These are phyloP conservation scores for Apiospora marii DNA, from an alignment of 2,329 filamentous ascomycete species.

Conservation along the genomic window DNA sequence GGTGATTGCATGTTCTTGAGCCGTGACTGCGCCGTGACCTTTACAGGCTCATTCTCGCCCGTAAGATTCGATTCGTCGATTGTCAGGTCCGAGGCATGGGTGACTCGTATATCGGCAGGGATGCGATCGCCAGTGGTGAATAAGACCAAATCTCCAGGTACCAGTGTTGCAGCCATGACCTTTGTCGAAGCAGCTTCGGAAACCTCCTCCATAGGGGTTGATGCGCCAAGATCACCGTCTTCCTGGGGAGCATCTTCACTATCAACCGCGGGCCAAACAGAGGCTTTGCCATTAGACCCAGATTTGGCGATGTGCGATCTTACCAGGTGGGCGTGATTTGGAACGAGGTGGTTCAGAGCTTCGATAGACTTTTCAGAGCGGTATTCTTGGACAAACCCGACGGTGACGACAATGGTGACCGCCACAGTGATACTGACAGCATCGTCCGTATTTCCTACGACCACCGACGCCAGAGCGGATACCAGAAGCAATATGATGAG, in stretches of 20 bases:
- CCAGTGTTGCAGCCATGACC: conserved; percentile 85
- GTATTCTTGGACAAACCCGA: conserved; percentile 97
- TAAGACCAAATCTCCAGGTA: conserved; percentile 90
- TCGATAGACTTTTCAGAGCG: conserved; percentile 97
- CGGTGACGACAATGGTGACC: conserved; percentile 94
- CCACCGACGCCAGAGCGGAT: conserved; percentile 85
- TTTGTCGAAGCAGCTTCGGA: conserved; percentile 80
- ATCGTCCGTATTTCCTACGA: conserved; percentile 94
- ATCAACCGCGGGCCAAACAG: conserved; percentile 54
- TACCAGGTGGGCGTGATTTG: conserved; percentile 95
- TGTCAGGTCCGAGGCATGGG: conserved; percentile 84
- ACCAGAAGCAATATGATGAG: conserved; percentile 90
- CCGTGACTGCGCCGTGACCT: conserved; percentile 73
- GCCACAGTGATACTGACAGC: conserved; percentile 94
- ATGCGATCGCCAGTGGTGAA: conserved; percentile 97
- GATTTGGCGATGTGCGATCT: conserved; percentile 60
- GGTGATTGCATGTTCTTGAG: conserved; percentile 41
- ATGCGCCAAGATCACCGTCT: conserved; percentile 58
- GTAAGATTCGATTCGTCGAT: conserved; percentile 98
- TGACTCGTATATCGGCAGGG: conserved; percentile 94
- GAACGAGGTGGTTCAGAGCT: conserved; percentile 90
- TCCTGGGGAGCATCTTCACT: conserved; percentile 38
- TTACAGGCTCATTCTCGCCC: conserved; percentile 93
- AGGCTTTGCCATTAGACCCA: conserved; percentile 43
- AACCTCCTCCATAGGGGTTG: conserved; percentile 67